Evolutionary conservation across 164 flowering plant genomes (phyloP), one percentile per base, ranked within the genome.

Genomic region (Macadamia integrifolia): DNA sequence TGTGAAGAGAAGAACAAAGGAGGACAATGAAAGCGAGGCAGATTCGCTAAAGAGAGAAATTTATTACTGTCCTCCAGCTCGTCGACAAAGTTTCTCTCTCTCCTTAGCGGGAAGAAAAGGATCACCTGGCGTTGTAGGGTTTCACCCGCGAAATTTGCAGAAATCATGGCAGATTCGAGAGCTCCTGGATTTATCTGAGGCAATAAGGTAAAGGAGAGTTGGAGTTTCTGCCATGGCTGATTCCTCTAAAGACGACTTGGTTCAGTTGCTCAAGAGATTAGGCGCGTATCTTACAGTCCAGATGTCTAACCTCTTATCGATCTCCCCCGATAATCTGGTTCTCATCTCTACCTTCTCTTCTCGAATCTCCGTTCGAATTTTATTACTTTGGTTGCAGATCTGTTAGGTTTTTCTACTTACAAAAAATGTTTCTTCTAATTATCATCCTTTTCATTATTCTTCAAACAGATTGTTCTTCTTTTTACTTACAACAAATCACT

Each of bases 201-300:
- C 31, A 48, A 50, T 9, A 56, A 52, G 57, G 30, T 5, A 2
- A 6, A 62, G 17, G 46, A 62, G 17, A 8, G 43, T 66, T n/a
- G 59, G 15, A 11, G 18, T 66, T 2, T 43, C n/a, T 48, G 64
- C 69, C 49, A 91, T 89, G 96, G 92, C 85, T 32, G 93, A 88
- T 52, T 68, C 87, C 48, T 81, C 93, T 1, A 85, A 80, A 73
- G 93, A 90, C 10, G 96, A 88, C 76, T 72, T 91, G 43, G 58
- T 85, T 48, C 90, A 85, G 81, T 74, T 90, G 56, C 70, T 93
- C 76, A 88, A 87, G 84, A 83, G 84, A 53, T 67, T 90, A 46
- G 87, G 92, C 30, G 83, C 92, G 69, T 89, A 80, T 75, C 75
- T 92, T 71, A 80, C 90, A 55, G 60, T 85, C 79, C 90, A 86